These are phyloP conservation scores for Didymella pomorum DNA, from an alignment of 2,329 filamentous ascomycete species.

Conservation along the genomic window DNA sequence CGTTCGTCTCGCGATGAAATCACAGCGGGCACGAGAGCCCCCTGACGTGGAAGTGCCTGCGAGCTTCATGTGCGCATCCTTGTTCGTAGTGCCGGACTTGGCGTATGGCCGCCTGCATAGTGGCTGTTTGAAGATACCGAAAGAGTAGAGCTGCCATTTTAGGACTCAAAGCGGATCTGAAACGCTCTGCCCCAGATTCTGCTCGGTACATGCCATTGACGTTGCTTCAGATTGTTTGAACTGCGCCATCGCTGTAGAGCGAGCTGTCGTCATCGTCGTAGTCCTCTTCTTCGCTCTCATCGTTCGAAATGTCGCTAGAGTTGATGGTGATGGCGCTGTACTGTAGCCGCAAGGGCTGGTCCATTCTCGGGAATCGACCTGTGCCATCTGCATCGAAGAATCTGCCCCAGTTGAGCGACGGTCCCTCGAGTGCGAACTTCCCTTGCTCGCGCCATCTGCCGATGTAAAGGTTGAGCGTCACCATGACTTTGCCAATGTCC, in stretches of 20 bases:
- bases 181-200: conserved; percentile 5
- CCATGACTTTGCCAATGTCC: conserved; percentile 34
- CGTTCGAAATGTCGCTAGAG: conserved; percentile 1
- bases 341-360: conserved; percentile 14
- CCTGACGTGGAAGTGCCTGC: conserved; percentile 9
- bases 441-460: conserved; percentile 41
- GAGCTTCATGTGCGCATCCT: not conserved
- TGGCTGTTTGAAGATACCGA: conserved; percentile 27
- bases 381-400: conserved; percentile 24
- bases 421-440: conserved; percentile 32
- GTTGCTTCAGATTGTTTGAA: conserved; percentile 9
- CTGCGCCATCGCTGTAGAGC: conserved; percentile 14
- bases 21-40: not conserved
- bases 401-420: conserved; percentile 34
- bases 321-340: conserved; percentile 9
- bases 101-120: conserved; percentile 19
- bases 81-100: conserved; percentile 13
- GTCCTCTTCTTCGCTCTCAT: conserved; percentile 12
- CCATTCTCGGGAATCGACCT: conserved; percentile 16
- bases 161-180: not conserved
- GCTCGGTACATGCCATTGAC: not conserved
- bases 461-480: conserved; percentile 42
- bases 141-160: conserved; percentile 7
- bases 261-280: conserved; percentile 5
- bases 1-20: conserved; percentile 15